Conservation (phyloP, 129 eudicot species). For the Chrysanthemum lavandulifolium region DNA sequence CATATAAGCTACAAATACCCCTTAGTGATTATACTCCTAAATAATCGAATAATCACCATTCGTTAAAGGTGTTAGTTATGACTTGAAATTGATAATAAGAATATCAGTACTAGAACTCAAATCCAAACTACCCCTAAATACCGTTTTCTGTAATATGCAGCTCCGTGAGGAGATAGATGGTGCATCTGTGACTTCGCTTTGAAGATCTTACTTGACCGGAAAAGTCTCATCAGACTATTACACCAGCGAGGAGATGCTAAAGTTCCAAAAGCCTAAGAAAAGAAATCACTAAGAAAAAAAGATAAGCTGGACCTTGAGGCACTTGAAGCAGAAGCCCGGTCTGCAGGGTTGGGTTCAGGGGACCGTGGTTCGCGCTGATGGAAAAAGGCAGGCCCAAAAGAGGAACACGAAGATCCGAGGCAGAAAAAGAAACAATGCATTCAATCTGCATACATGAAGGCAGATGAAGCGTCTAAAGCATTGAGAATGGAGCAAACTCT, state of each 20-base stretch:
- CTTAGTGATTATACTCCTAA: too few relatives aligned
- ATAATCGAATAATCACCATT: too few relatives aligned
- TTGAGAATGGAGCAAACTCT: slow-evolving; percentile 48
- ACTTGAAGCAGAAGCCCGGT: slow-evolving; percentile 90
- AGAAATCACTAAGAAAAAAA: slow-evolving; percentile 89
- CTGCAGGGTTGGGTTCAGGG: slow-evolving; percentile 76
- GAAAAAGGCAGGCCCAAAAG: slow-evolving; percentile 59
- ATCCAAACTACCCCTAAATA: neutral
- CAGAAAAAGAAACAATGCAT: slow-evolving; percentile 73
- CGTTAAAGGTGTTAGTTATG: too few relatives aligned
- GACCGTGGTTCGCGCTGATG: slow-evolving; percentile 93
- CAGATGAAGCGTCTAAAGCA: slow-evolving; percentile 92
- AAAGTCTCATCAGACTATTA: slow-evolving; percentile 73
- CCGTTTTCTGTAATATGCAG: slow-evolving; percentile 36
- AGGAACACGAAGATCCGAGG: slow-evolving; percentile 83
- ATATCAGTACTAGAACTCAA: too few relatives aligned
- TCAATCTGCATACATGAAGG: slow-evolving; percentile 72
- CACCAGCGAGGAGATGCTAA: slow-evolving; percentile 83
- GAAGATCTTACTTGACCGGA: slow-evolving; percentile 61
- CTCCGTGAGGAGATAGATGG: slow-evolving; percentile 86
- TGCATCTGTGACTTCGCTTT: slow-evolving; percentile 41
- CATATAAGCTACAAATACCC: too few relatives aligned
- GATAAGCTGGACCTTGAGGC: slow-evolving; percentile 84
- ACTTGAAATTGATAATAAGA: too few relatives aligned
- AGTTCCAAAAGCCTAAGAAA: slow-evolving; percentile 94